Evolutionary conservation across 768 basidiomycete species (phyloP).

Genomic region (Lactarius tabidus): DNA sequence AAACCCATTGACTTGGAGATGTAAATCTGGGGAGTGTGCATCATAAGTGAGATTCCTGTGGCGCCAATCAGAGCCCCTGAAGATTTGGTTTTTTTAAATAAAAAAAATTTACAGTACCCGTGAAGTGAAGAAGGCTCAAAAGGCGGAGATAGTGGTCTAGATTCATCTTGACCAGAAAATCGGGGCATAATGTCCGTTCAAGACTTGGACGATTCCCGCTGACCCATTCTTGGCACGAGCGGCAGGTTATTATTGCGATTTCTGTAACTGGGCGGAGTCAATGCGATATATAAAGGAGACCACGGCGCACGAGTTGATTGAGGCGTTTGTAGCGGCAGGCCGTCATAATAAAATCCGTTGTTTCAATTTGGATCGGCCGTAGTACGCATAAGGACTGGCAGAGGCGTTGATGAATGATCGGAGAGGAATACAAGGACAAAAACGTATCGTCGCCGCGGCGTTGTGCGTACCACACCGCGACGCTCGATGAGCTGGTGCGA

Average conservation of each 20-base stretch:
- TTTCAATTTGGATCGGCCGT: slow-evolving; percentile 99
- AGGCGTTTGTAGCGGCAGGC: slow-evolving; percentile 96
- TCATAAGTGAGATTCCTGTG: slow-evolving; percentile 92
- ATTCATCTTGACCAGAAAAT: slow-evolving; percentile 98
- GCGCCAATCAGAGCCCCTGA: neutral
- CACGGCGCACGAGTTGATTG: slow-evolving; percentile 83
- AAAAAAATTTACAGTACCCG: too few relatives aligned
- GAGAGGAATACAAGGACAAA: slow-evolving; percentile 4
- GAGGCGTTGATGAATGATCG: slow-evolving; percentile 6
- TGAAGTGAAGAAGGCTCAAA: too few relatives aligned
- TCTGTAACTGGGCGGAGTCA: neutral
- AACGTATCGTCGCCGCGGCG: slow-evolving; percentile 72
- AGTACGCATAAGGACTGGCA: slow-evolving; percentile 91
- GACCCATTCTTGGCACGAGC: slow-evolving; percentile 99
- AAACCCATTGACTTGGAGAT: slow-evolving; percentile 99
- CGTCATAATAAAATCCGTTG: slow-evolving; percentile 95
- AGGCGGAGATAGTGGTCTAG: too few relatives aligned
- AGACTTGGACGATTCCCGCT: slow-evolving; percentile 39
- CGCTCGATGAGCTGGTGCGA: slow-evolving; percentile 82
- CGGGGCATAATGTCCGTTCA: slow-evolving; percentile 78
- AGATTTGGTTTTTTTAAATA: too few relatives aligned
- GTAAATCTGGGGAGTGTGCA: slow-evolving; percentile 97
- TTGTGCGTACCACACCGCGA: slow-evolving; percentile 96
- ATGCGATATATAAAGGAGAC: slow-evolving; percentile 18
- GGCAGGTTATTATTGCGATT: slow-evolving; percentile 71